Evolutionary conservation across 2,329 filamentous ascomycete species (phyloP), one percentile per base, ranked within the genome.

Genomic region (Botrytis cinerea): DNA sequence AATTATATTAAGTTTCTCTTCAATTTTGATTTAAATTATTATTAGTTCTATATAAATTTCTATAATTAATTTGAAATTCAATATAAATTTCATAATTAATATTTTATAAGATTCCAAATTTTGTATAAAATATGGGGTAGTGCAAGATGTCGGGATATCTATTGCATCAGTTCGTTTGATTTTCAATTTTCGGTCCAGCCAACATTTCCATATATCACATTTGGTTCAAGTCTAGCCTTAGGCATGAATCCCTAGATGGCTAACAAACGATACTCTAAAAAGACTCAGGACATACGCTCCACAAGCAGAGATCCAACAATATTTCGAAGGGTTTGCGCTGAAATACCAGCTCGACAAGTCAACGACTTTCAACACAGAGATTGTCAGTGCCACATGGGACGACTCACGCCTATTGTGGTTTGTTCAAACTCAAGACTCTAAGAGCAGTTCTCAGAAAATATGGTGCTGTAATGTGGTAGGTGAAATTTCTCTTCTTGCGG

Each of bases 301-400:
- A 32, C 51, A 61, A n/a, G 22, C 51, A 20, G 51, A 70, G 43
- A 70, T 70, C n/a, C 38, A 61, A 60, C 35, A 70, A 59, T 70
- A 70, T 45, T 70, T 59, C 38, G 67, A 70, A n/a, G 20, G 20
- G 16, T 46, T 68, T 51, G 64, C 64, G 5, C 35, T 68, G 20
- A 51, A 54, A 57, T 68, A 68, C 25, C 64, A 68, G 28, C 28
- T 68, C 12, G 64, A 68, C 22, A 68, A 57, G 28, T 54, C 28
- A n/a, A 68, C 64, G 16, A 57, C 64, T 57, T 68, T 68, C 45
- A 68, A 68, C 14, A 68, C 45, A 18, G 45, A 68, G 46, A 51
- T 68, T 57, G 20, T 68, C 12, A 54, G 20, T 38, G 45, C 64
- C 25, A 51, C 14, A 54, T 68, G 45, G 64, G 45, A 68, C 16